Conservation (phyloP, 2,329 filamentous ascomycete genomes). For the Curvularia spicifera region DNA sequence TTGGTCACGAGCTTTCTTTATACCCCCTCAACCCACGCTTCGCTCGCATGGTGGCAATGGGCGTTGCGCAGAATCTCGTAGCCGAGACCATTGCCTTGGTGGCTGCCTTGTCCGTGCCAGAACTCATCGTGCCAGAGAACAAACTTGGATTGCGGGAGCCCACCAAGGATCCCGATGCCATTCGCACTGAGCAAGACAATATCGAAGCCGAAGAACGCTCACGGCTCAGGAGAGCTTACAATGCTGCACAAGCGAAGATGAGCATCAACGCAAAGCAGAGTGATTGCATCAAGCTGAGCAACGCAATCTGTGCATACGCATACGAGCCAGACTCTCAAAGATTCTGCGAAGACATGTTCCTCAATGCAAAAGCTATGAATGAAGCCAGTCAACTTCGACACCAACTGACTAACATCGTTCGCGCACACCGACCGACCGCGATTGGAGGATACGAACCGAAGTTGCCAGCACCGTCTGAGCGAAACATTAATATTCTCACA, state of each 20-base stretch:
- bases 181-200: conserved; percentile 69
- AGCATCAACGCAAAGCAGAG: conserved; percentile 76
- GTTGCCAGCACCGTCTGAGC: conserved; percentile 67
- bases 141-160: conserved; percentile 70
- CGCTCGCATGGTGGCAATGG: conserved; percentile 88
- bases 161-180: conserved; percentile 51
- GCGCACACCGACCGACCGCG: conserved; percentile 68
- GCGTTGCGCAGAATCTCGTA: conserved; percentile 80
- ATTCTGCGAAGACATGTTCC: conserved; percentile 84
- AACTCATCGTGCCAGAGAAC: conserved; percentile 83
- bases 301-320: conserved; percentile 83
- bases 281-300: conserved; percentile 89
- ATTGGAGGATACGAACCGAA: conserved; percentile 51
- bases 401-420: conserved; percentile 83
- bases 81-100: conserved; percentile 88
- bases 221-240: conserved; percentile 68
- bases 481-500: conserved; percentile 77
- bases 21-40: conserved; percentile 93
- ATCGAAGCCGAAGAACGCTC: conserved; percentile 74
- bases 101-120: conserved; percentile 83
- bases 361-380: conserved; percentile 83
- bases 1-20: conserved; percentile 81
- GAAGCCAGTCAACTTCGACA: conserved; percentile 83
- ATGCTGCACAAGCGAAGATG: conserved; percentile 78
- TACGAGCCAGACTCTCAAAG: conserved; percentile 58